These are phyloP conservation scores for Aspergillus piperis DNA, from an alignment of 2,329 filamentous ascomycete genomes.

Conservation along the genomic window DNA sequence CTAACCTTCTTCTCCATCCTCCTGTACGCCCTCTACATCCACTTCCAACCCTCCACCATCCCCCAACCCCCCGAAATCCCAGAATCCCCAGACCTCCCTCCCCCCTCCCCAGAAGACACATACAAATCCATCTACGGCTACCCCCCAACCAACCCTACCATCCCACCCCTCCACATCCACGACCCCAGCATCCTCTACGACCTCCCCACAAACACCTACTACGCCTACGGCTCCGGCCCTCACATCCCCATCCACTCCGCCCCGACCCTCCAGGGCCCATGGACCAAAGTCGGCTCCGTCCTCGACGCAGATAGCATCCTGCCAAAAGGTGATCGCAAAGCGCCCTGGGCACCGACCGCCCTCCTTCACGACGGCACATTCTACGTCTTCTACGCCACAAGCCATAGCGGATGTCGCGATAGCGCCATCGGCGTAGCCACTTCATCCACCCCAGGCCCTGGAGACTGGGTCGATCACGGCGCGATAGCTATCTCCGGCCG, in stretches of 20 bases:
- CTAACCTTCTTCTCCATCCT: not conserved
- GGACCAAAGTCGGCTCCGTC: constrained; percentile 32
- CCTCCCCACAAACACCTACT: constrained; percentile 25
- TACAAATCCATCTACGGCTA: not conserved
- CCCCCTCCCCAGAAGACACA: not conserved
- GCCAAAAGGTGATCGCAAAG: constrained; percentile 34
- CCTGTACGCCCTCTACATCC: not conserved
- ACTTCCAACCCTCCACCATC: not conserved
- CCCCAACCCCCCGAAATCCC: not conserved
- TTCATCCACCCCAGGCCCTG: constrained; percentile 39
- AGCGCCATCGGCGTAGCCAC: constrained; percentile 64
- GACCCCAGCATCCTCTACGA: constrained; percentile 36
- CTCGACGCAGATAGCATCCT: constrained; percentile 35
- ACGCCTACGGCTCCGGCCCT: constrained; percentile 36
- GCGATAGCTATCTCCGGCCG: constrained; percentile 37
- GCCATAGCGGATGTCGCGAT: constrained; percentile 60
- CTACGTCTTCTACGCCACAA: constrained; percentile 67
- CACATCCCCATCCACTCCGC: constrained; percentile 35
- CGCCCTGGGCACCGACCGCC: constrained; percentile 62
- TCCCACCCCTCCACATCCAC: constrained; percentile 29
- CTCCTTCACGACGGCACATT: constrained; percentile 58
- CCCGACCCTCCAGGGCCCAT: constrained; percentile 32
- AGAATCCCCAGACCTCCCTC: not conserved
- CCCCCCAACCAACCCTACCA: constrained; percentile 1
- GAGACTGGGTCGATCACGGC: constrained; percentile 41